These are phyloP conservation scores for Salix brachista DNA, from an alignment of 345 rosid species.

Conservation along the genomic window DNA sequence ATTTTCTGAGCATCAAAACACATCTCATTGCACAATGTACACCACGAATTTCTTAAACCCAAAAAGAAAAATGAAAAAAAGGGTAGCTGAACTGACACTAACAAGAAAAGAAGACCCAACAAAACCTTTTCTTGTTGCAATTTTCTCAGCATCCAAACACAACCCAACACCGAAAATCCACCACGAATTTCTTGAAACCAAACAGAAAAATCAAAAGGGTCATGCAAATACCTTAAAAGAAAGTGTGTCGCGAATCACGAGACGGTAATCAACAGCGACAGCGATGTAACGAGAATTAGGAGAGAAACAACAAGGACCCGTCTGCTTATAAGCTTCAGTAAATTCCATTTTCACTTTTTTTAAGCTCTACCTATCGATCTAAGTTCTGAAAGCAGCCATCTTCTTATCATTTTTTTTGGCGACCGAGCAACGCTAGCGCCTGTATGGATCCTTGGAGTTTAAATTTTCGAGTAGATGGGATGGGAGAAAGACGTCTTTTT, in stretches of 20 bases:
- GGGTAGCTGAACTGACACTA: neutral
- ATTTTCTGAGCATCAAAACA: neutral
- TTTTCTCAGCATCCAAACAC: neutral
- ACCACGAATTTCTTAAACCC: neutral
- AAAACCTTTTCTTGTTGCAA: neutral
- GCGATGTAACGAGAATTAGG: constrained; percentile 88
- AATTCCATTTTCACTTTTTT: constrained; percentile 56
- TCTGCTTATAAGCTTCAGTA: constrained; percentile 79
- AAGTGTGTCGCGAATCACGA: constrained; percentile 80
- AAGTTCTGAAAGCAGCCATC: neutral
- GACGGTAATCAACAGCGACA: constrained; percentile 79
- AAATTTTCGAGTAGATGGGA: neutral
- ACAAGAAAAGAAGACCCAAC: neutral
- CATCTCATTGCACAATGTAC: neutral
- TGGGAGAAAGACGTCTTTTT: neutral
- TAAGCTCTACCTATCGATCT: neutral
- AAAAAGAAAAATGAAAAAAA: neutral
- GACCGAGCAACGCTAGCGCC: neutral
- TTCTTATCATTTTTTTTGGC: neutral
- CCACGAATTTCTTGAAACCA: neutral
- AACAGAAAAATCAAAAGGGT: neutral
- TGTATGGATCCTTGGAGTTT: neutral
- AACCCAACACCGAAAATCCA: neutral
- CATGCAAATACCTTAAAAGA: constrained; percentile 60
- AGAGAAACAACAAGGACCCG: constrained; percentile 88